Evolutionary conservation across 805 yeast genomes (phyloP), one percentile per base, ranked within the genome.

Genomic region (Yamadazyma philogaea): DNA sequence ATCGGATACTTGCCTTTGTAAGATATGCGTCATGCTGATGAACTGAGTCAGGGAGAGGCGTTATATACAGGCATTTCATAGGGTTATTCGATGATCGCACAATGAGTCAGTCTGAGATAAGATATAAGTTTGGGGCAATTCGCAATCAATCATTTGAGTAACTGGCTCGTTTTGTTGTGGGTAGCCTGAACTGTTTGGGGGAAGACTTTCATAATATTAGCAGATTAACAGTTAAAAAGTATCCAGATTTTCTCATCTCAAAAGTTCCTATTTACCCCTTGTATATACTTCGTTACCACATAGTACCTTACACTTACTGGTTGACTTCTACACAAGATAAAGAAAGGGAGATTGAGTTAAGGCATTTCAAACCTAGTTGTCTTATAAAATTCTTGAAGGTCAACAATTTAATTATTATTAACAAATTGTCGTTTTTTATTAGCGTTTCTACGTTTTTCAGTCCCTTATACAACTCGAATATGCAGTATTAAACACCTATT

Each of bases 361-460:
- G n/a, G n/a, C n/a, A n/a, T n/a, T n/a, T n/a, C n/a, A n/a, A n/a
- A n/a, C n/a, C n/a, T n/a, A n/a, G n/a, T n/a, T n/a, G n/a, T n/a
- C n/a, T n/a, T n/a, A n/a, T n/a, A n/a, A n/a, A n/a, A n/a, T n/a
- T n/a, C n/a, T n/a, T n/a, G n/a, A n/a, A n/a, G n/a, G n/a, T n/a
- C n/a, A n/a, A n/a, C n/a, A n/a, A n/a, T n/a, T n/a, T n/a, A n/a
- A n/a, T n/a, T n/a, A n/a, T n/a, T n/a, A n/a, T n/a, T n/a, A n/a
- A n/a, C n/a, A n/a, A n/a, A n/a, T n/a, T n/a, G n/a, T n/a, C n/a
- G n/a, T n/a, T n/a, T n/a, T n/a, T n/a, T n/a, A n/a, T n/a, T n/a
- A n/a, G n/a, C 40, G 40, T 37, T 37, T 37, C 40, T 16, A 37
- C 40, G 40, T 37, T 37, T 37, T 37, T 28, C 28, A 28, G 8